A percentile compares a stretch with the other conserved stretches of the same genome.
phyloP scores from a whole-genome alignment of 352 stramenopile species.

The Pythium rishiriense region DNA sequence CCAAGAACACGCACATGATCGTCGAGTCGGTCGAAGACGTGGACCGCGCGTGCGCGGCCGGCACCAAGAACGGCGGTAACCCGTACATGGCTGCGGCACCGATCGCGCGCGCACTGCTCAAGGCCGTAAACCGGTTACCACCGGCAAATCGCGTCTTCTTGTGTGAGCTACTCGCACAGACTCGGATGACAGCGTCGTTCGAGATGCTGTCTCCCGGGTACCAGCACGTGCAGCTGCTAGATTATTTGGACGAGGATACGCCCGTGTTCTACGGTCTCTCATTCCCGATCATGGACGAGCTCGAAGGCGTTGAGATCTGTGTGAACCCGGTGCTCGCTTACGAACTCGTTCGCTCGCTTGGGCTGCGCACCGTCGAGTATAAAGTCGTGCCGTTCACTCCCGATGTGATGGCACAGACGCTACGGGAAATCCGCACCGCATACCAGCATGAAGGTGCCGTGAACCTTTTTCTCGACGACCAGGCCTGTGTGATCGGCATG shows the following conservation, averaged over 20 bases:
- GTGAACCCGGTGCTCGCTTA: slow-evolving; percentile 77
- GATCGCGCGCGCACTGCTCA: slow-evolving; percentile 53
- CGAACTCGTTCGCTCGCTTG: slow-evolving; percentile 50
- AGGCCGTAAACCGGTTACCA: slow-evolving; percentile 39
- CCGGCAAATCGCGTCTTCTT: slow-evolving; percentile 42
- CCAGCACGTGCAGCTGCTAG: slow-evolving; percentile 77
- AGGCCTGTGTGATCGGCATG: slow-evolving; percentile 71
- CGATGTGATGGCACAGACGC: slow-evolving; percentile 32
- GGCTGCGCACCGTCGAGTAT: slow-evolving; percentile 64
- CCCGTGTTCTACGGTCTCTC: slow-evolving; percentile 82
- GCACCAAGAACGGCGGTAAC: slow-evolving; percentile 30
- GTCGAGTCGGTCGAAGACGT: slow-evolving; percentile 53
- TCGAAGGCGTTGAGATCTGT: slow-evolving; percentile 62
- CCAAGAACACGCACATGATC: slow-evolving; percentile 82
- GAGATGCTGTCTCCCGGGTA: slow-evolving; percentile 71
- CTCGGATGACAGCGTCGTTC: slow-evolving; percentile 71
- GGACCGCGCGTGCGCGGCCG: slow-evolving; percentile 28
- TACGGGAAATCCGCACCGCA: slow-evolving; percentile 44
- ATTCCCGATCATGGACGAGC: slow-evolving; percentile 41
- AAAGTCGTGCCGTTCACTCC: slow-evolving; percentile 47
- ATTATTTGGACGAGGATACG: slow-evolving; percentile 66
- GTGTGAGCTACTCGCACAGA: slow-evolving; percentile 80
- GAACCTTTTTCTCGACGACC: slow-evolving; percentile 66
- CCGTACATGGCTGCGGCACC: slow-evolving; percentile 51
- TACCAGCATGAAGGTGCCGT: slow-evolving; percentile 77